phyloP scores from a whole-genome alignment of 345 rosid species.

The Arabis alpina region DNA sequence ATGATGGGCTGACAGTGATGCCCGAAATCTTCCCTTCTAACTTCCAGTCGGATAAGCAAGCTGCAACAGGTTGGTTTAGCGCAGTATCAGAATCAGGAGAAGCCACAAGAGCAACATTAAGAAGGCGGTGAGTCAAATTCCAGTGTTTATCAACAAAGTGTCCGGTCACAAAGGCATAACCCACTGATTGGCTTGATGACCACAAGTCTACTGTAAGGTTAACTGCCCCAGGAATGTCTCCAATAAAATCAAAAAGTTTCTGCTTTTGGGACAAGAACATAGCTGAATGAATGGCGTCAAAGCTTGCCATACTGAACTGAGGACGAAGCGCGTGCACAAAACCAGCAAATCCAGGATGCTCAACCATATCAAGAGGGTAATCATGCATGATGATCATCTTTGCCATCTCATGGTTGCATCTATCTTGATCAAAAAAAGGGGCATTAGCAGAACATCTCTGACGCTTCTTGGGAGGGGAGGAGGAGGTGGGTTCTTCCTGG shows the following conservation, averaged over 20 bases:
- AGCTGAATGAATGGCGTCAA: slow-evolving; percentile 60
- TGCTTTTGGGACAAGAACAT: slow-evolving; percentile 74
- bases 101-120: slow-evolving; percentile 71
- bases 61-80: slow-evolving; percentile 59
- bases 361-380: slow-evolving; percentile 86
- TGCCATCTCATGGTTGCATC: slow-evolving; percentile 69
- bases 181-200: slow-evolving; percentile 67
- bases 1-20: slow-evolving; percentile 57
- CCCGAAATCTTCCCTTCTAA: slow-evolving; percentile 76
- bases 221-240: slow-evolving; percentile 70
- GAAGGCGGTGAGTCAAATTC: slow-evolving; percentile 66
- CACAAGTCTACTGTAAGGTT: slow-evolving; percentile 74
- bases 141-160: slow-evolving; percentile 76
- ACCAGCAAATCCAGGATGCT: slow-evolving; percentile 69
- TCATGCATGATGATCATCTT: slow-evolving; percentile 86
- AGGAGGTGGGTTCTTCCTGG: slow-evolving; percentile 40
- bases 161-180: slow-evolving; percentile 71
- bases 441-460: slow-evolving; percentile 45
- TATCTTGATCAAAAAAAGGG: slow-evolving; percentile 62
- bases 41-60: slow-evolving; percentile 75
- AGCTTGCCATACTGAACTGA: slow-evolving; percentile 55
- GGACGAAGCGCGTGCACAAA: slow-evolving; percentile 77
- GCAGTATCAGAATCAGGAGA: slow-evolving; percentile 68
- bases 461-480: slow-evolving; percentile 61
- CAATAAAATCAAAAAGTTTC: slow-evolving; percentile 57